These are phyloP conservation scores for Phytophthora syringae DNA, from an alignment of 352 stramenopile species.

Conservation along the genomic window DNA sequence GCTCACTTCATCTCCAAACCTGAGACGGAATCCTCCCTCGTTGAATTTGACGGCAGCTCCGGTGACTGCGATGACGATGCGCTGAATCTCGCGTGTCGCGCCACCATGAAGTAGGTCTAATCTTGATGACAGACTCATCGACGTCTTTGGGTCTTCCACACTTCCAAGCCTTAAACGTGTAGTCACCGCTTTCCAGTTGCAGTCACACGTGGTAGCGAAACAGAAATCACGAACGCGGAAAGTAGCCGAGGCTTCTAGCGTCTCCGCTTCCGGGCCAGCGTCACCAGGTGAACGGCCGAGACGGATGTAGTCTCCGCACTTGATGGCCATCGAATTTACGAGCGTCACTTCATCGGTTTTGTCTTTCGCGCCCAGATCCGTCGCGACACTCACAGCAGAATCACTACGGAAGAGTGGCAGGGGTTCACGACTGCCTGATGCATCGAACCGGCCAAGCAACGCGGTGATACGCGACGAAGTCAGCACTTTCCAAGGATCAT, in stretches of 20 bases:
- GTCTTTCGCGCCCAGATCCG: slow-evolving; percentile 42
- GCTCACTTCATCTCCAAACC: slow-evolving; percentile 91
- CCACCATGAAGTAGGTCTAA: slow-evolving; percentile 42
- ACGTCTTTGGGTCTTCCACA: slow-evolving; percentile 40
- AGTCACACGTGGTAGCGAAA: slow-evolving; percentile 48
- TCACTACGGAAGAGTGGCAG: slow-evolving; percentile 68
- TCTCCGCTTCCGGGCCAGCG: slow-evolving; percentile 20
- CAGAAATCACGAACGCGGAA: slow-evolving; percentile 78
- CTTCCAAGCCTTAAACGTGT: slow-evolving; percentile 53
- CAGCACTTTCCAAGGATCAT: slow-evolving; percentile 60
- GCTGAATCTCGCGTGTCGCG: slow-evolving; percentile 74
- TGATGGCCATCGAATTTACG: slow-evolving; percentile 40
- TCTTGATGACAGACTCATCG: slow-evolving; percentile 54
- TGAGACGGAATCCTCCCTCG: slow-evolving; percentile 88
- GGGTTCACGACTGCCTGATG: slow-evolving; percentile 43
- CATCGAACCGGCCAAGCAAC: slow-evolving; percentile 41
- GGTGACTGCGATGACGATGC: slow-evolving; percentile 52
- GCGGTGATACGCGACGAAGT: slow-evolving; percentile 27
- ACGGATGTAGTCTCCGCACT: slow-evolving; percentile 74
- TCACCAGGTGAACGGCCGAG: slow-evolving; percentile 49
- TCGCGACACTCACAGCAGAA: slow-evolving; percentile 49
- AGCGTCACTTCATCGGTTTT: slow-evolving; percentile 46
- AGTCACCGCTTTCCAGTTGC: slow-evolving; percentile 26
- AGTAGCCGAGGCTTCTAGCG: slow-evolving; percentile 32
- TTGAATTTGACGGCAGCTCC: slow-evolving; percentile 50